phyloP scores from a whole-genome alignment of 768 basidiomycete genomes.

The Galerina marginata region DNA sequence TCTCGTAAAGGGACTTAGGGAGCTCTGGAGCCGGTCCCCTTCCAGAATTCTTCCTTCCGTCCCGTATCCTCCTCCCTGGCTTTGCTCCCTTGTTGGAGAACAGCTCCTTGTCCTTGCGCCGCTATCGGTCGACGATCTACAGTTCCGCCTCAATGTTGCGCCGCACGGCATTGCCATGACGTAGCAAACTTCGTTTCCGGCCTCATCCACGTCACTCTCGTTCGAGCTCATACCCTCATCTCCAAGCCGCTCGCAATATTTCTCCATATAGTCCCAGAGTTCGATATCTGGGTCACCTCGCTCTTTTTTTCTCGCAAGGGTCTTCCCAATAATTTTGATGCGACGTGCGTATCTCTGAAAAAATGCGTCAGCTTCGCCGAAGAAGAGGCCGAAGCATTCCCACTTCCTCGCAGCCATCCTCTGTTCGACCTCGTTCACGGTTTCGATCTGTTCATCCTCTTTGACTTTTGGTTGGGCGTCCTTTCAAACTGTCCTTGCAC shows the following conservation, averaged over 20 bases:
- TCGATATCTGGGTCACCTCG: conserved; percentile 4
- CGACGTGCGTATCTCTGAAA: not conserved
- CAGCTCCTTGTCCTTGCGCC: conserved; percentile 8
- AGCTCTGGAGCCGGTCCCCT: not conserved
- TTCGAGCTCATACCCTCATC: conserved; percentile 21
- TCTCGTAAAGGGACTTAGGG: not conserved
- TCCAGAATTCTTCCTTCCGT: not conserved
- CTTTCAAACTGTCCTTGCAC: conserved; percentile 13
- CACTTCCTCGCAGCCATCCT: conserved; percentile 3
- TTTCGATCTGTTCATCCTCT: conserved; percentile 16
- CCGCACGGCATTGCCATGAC: conserved; percentile 16
- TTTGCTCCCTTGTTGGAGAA: conserved; percentile 15
- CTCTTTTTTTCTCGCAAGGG: conserved; percentile 6
- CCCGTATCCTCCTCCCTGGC: not conserved
- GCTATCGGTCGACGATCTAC: conserved; percentile 10
- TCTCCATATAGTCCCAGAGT: conserved; percentile 13
- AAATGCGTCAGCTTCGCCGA: not conserved
- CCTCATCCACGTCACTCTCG: conserved; percentile 16
- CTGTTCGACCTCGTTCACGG: conserved; percentile 12
- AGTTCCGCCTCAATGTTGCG: conserved; percentile 11
- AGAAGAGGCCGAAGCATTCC: not conserved
- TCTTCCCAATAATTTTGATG: not conserved
- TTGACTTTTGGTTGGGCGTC: conserved; percentile 15
- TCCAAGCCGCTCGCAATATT: conserved; percentile 9
- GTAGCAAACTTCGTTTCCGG: conserved; percentile 1